phyloP scores from a whole-genome alignment of 306 rosid species.

The Clitoria ternatea region DNA sequence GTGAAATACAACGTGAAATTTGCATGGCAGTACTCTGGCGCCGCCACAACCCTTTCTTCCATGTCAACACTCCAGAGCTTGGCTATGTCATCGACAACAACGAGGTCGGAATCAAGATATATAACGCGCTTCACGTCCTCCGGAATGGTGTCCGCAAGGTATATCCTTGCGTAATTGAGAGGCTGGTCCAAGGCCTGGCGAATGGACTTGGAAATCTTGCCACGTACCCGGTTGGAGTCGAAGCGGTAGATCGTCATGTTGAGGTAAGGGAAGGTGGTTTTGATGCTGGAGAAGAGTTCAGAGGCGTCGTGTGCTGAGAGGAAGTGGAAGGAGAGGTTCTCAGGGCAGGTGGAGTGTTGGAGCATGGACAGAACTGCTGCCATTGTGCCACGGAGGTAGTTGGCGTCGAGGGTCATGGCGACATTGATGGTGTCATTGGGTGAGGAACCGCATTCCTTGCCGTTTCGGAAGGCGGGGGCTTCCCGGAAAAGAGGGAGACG shows the following conservation, averaged over 20 bases:
- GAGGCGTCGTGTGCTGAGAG: slow-evolving; percentile 34
- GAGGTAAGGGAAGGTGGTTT: slow-evolving; percentile 57
- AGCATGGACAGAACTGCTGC: slow-evolving; percentile 58
- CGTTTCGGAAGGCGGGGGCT: slow-evolving; percentile 64
- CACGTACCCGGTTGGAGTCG: slow-evolving; percentile 37
- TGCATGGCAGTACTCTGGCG: slow-evolving; percentile 64
- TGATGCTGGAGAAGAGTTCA: slow-evolving; percentile 41
- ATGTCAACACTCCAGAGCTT: slow-evolving; percentile 58
- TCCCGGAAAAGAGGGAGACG: slow-evolving; percentile 48
- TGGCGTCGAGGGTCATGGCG: slow-evolving; percentile 67
- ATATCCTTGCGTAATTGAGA: slow-evolving; percentile 58
- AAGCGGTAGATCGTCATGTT: slow-evolving; percentile 42
- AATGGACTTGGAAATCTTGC: slow-evolving; percentile 61
- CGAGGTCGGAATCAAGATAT: slow-evolving; percentile 58
- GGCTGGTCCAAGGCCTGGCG: slow-evolving; percentile 64
- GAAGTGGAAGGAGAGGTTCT: slow-evolving; percentile 53
- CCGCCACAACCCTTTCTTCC: slow-evolving; percentile 61
- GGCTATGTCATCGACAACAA: slow-evolving; percentile 63
- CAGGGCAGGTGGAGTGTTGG: slow-evolving; percentile 63
- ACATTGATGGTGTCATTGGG: slow-evolving; percentile 37
- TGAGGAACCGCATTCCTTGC: slow-evolving; percentile 38
- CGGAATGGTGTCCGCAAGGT: slow-evolving; percentile 53
- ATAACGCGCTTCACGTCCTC: slow-evolving; percentile 41
- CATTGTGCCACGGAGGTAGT: slow-evolving; percentile 67
- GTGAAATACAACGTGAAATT: slow-evolving; percentile 56